Evolutionary conservation across 169 alveolate species (phyloP), one percentile per base, ranked within the genome.

Genomic region (Perkinsus olseni): DNA sequence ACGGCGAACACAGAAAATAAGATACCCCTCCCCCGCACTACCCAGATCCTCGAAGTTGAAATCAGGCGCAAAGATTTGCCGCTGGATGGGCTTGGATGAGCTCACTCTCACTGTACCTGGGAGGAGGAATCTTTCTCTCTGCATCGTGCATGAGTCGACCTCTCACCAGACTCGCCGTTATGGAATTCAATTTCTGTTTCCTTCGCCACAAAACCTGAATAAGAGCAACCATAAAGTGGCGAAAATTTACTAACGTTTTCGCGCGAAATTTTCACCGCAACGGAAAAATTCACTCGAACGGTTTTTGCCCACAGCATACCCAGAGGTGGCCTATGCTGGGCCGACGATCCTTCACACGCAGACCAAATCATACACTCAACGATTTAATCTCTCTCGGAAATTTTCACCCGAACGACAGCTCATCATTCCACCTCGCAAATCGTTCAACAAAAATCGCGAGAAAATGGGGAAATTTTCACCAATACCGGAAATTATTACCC

Each of bases 31-130:
- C 38, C 98, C 98, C 8, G 98, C 98, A 82, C 97, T 97, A 91
- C 99, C 99, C 93, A 98, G 94, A 74, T 97, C 98, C 74, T 97
- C 98, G 94, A 98, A 98, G 92, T 97, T 97, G 96, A 98, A 98
- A 91, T 97, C 97, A 20, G 97, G 97, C 45, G 96, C 94, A 92
- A 96, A 96, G n/a, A 96, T 94, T 13, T 93, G 94, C 45, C 95
- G 93, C 94, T 93, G 96, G 95, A 45, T 17, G 17, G 62, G 62
- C 62, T 45, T 45, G 24, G 62, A 45, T 45, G 62, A 45, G 24
- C 93, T 93, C 91, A 92, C 94, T 94, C 91, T 95, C 90, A 40
- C 94, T 31, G 94, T 94, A 95, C 94, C 95, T 92, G 91, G n/a
- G n/a, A n/a, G n/a, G n/a, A n/a, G n/a, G n/a, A n/a, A n/a, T n/a